Base-by-base conservation (phyloP, 2,329 filamentous ascomycete species). In the Fusarium graminum region DNA sequence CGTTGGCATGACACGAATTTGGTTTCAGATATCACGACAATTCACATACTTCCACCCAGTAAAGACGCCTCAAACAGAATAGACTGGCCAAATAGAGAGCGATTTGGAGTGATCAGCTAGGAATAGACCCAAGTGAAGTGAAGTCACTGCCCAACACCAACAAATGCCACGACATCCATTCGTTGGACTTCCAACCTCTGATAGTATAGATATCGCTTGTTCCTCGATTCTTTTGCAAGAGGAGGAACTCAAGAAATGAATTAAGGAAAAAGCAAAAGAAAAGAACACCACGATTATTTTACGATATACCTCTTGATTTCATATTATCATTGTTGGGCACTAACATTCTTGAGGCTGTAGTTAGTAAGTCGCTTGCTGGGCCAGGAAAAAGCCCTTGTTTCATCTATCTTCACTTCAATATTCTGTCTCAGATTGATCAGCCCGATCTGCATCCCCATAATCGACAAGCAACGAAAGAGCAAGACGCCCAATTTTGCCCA, bases 381-480 rank as follows among this genome's bases (percentile, higher is more conserved):
- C n/a, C 14, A n/a, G 36, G 39, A 11, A 17, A 41, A 17, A 54
- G 39, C 38, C 28, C 52, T 34, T 61, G 12, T 50, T 59, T 57
- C 52, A 51, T 41, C 29, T 25, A 36, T 36, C 16, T 36, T 36
- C 7, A n/a, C 16, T 36, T 36, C 16, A n/a, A 36, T 10, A 36
- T 10, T 36, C n/a, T n/a, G 34, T 36, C 16, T n/a, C 16, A 36
- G 34, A 36, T 36, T n/a, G 8, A 36, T 36, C 34, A 17, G 34
- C 16, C 11, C 16, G 52, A 67, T 51, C 63, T 52, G n/a, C 38
- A 53, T 25, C 30, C 38, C 29, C 34, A 29, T 16, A 39, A 34
- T 41, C 28, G 32, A 30, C 16, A 30, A 17, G n/a, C 30, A 43
- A 17, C 19, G 39, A 36, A 39, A 34, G 16, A 49, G 32, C 30